Percentiles rank a stretch among this genome's conserved stretches.
These are phyloP conservation scores for Talaromyces marneffei DNA, from an alignment of 2,329 filamentous ascomycete species.

Conservation along the genomic window DNA sequence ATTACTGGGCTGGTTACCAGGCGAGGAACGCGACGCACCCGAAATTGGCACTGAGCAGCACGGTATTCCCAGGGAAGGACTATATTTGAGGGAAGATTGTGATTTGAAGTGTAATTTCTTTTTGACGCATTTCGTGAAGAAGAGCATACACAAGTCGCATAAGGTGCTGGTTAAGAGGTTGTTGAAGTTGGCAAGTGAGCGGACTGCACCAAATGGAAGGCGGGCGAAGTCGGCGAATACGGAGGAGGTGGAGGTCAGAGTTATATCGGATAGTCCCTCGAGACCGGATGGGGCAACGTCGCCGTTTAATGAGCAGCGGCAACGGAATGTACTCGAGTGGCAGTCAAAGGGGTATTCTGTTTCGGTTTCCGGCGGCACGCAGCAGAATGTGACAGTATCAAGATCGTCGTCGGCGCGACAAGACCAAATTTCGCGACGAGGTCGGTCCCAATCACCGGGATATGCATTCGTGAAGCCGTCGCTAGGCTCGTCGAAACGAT, in stretches of 20 bases:
- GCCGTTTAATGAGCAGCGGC: slow-evolving; percentile 8
- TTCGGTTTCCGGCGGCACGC: slow-evolving; percentile 9
- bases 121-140: slow-evolving; percentile 69
- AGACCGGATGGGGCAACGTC: not conserved
- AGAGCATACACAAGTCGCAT: slow-evolving; percentile 72
- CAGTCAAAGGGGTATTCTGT: slow-evolving; percentile 11
- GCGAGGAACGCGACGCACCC: slow-evolving; percentile 59
- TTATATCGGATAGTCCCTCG: not conserved
- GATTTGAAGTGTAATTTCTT: slow-evolving; percentile 74
- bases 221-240: not conserved
- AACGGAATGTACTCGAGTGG: slow-evolving; percentile 7
- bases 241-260: not conserved
- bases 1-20: slow-evolving; percentile 64
- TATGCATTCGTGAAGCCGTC: not conserved
- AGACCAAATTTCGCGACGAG: not conserved
- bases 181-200: slow-evolving; percentile 42
- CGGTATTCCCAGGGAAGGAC: slow-evolving; percentile 55
- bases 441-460: slow-evolving; percentile 6
- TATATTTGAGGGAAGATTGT: slow-evolving; percentile 77
- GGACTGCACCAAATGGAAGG: slow-evolving; percentile 6
- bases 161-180: slow-evolving; percentile 59
- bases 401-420: not conserved
- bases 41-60: slow-evolving; percentile 58
- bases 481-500: slow-evolving; percentile 6
- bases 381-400: not conserved